Percentiles rank a stretch among this genome's conserved stretches.
Evolutionary conservation across 2,329 filamentous ascomycete genomes (phyloP).

Genomic region (Periconia macrospinosa): DNA sequence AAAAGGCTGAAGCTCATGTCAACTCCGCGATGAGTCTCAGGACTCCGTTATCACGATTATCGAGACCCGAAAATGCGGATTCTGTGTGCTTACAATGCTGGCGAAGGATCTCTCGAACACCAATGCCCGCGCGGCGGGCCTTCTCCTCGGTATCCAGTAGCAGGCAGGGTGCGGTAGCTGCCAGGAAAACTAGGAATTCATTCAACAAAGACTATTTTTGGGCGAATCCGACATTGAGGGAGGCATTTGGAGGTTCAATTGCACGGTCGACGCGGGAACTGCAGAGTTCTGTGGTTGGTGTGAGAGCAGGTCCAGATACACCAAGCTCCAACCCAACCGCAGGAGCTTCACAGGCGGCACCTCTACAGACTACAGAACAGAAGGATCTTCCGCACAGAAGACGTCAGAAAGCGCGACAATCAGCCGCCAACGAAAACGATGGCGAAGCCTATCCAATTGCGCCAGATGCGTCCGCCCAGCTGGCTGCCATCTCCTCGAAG

Average conservation of each 20-base stretch:
- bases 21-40: conserved; percentile 42
- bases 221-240: conserved; percentile 38
- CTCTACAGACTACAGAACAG: conserved; percentile 12
- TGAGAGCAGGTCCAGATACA: conserved; percentile 9
- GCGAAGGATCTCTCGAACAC: conserved; percentile 27
- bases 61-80: conserved; percentile 30
- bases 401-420: conserved; percentile 33
- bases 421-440: conserved; percentile 13
- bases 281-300: conserved; percentile 31
- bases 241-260: conserved; percentile 29
- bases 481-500: conserved; percentile 59
- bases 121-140: conserved; percentile 23
- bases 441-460: conserved; percentile 43
- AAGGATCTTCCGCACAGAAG: conserved; percentile 40
- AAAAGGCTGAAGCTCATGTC: conserved; percentile 11
- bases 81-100: conserved; percentile 39
- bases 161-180: conserved; percentile 31
- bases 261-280: conserved; percentile 27
- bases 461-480: conserved; percentile 63
- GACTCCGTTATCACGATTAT: conserved; percentile 32
- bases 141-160: conserved; percentile 31
- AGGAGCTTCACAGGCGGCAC: conserved; percentile 7
- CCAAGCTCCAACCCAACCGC: conserved; percentile 10
- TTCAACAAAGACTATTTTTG: conserved; percentile 45
- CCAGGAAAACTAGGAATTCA: conserved; percentile 30